Evolutionary conservation across 1,139 yeast genomes (phyloP).

Genomic region (Suhomyces bokatorum): DNA sequence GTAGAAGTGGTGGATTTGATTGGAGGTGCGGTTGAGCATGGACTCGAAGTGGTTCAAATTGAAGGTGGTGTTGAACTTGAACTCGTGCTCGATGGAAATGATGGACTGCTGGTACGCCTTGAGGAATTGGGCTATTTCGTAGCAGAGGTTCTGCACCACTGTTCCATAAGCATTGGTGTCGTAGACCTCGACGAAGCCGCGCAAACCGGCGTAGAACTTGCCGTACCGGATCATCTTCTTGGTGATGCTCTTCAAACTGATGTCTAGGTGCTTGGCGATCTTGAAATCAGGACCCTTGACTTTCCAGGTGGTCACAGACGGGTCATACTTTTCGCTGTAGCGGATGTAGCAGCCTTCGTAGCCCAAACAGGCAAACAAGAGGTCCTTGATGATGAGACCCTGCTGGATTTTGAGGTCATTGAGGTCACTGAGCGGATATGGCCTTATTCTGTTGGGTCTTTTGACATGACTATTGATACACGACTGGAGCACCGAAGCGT

Average conservation of each 20-base stretch:
- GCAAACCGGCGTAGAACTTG: slow-evolving; percentile 57
- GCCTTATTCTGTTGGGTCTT: slow-evolving; percentile 26
- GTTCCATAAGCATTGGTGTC: slow-evolving; percentile 60
- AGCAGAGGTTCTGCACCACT: slow-evolving; percentile 73
- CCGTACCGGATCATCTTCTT: slow-evolving; percentile 63
- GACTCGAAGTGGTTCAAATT: slow-evolving; percentile 38
- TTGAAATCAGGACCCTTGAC: slow-evolving; percentile 74
- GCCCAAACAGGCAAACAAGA: slow-evolving; percentile 69
- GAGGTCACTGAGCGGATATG: slow-evolving; percentile 46
- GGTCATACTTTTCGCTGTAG: slow-evolving; percentile 62
- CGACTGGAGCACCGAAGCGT: slow-evolving; percentile 23
- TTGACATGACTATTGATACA: slow-evolving; percentile 17
- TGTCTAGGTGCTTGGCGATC: slow-evolving; percentile 70
- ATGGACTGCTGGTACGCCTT: slow-evolving; percentile 50
- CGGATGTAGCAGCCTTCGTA: slow-evolving; percentile 78
- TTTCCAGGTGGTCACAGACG: slow-evolving; percentile 31
- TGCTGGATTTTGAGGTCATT: slow-evolving; percentile 60
- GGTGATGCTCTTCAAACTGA: slow-evolving; percentile 73
- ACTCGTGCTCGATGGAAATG: slow-evolving; percentile 55
- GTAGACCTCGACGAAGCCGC: slow-evolving; percentile 58
- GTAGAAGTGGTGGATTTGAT: slow-evolving; percentile 53
- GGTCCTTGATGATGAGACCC: slow-evolving; percentile 67
- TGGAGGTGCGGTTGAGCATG: slow-evolving; percentile 29
- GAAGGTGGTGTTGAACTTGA: slow-evolving; percentile 41
- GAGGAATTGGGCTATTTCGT: slow-evolving; percentile 53